Evolutionary conservation across 2,329 filamentous ascomycete species (phyloP).

Genomic region (Colletotrichum cereale): DNA sequence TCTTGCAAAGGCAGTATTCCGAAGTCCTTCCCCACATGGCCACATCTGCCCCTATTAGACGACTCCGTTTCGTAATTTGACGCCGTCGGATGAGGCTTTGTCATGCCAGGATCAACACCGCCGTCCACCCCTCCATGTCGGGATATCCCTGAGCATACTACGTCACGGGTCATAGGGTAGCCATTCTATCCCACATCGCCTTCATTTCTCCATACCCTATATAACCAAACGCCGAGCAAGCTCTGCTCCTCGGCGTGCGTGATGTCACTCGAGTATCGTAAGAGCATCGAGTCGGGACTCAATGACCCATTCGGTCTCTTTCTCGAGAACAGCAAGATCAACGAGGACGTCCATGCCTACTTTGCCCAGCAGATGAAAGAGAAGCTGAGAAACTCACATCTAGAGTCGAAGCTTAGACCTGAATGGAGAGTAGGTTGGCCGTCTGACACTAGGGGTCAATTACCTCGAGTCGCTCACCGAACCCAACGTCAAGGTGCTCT

Average conservation of each 20-base stretch:
- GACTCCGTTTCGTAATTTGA: background rate
- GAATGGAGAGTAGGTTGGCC: slow-evolving; percentile 43
- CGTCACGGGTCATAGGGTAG: background rate
- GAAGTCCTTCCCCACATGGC: background rate
- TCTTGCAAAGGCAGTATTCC: no score
- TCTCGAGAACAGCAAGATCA: slow-evolving; percentile 55
- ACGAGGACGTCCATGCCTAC: slow-evolving; percentile 54
- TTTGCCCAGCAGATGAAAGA: slow-evolving; percentile 56
- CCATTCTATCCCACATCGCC: background rate
- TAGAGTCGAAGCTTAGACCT: slow-evolving; percentile 43
- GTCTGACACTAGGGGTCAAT: slow-evolving; percentile 43
- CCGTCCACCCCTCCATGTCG: background rate
- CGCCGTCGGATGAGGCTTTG: background rate
- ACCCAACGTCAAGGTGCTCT: slow-evolving; percentile 50
- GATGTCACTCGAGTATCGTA: slow-evolving; percentile 55
- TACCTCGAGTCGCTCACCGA: slow-evolving; percentile 45
- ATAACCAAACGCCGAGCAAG: background rate
- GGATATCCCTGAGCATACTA: background rate
- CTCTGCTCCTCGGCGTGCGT: background rate
- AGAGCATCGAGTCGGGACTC: slow-evolving; percentile 58
- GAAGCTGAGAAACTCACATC: slow-evolving; percentile 48
- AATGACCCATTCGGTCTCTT: slow-evolving; percentile 62
- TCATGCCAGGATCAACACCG: background rate
- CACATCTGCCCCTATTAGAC: background rate
- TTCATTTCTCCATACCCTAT: background rate